Base-by-base conservation (phyloP, 2,329 filamentous ascomycete species). In the Furcasterigmium furcatum region DNA sequence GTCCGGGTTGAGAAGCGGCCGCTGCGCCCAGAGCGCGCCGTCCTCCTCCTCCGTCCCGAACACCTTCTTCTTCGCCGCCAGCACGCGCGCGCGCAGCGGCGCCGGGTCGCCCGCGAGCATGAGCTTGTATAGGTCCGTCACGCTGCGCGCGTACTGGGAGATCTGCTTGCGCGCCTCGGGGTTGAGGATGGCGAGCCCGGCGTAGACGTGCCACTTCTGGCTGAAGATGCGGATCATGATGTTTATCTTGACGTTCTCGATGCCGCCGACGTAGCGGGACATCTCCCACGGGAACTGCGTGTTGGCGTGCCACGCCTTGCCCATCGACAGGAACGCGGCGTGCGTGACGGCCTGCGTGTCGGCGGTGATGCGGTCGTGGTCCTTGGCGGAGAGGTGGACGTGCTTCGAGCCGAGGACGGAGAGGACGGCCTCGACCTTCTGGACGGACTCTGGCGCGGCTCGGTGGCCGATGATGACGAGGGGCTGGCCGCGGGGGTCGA, bases 121-220 rank as follows among this genome's bases (percentile, higher is more conserved):
- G 46, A 99, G 78, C 70, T 96, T 97, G 76, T 91, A 99, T 18
- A 99, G 76, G 58, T 95, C 91, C 0, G 94, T 97, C 18, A 96
- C 92, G 36, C 86, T 91, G 58, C 87, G 77, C 9, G 94, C 92
- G 65, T 97, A 99, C 72, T 97, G 91, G 46, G 87, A 81, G 59
- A 99, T 97, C 69, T 99, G 94, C 65, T 87, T 79, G 64, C 87
- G 88, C 4, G 94, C 94, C 47, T 91, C 87, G 0, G 94, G 94
- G 64, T 99, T 99, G 47, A 99, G 79, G 60, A 99, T 99, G 10
- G 95, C 94, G 9, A 99, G 84, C 1, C 94, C 94, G 18, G 94
- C 94, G 66, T 99, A 99, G 47, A 99, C 94, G 72, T 99, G 95
- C 95, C 95, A 99, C 68, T 97, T 99, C 67, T 96, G 95, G 49